Base-by-base conservation (phyloP, 495 filamentous ascomycete species). In the Penicillium longicatenatum region DNA sequence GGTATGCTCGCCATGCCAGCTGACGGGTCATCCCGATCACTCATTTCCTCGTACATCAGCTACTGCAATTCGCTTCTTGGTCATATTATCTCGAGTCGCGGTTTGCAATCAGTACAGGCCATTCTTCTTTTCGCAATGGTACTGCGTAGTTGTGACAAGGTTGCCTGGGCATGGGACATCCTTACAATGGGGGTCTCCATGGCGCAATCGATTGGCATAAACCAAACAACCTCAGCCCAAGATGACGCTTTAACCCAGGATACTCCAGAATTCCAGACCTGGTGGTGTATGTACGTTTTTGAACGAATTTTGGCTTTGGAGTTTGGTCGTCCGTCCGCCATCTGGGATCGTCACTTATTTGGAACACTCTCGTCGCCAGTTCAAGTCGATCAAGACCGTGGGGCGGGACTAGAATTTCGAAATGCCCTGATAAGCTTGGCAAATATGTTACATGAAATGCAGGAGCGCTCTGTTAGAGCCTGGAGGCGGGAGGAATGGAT, bases 61-160 rank as follows among this genome's bases (percentile, higher is more conserved):
- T 52, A 60, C n/a, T 60, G 58, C 52, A 60, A 60, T 29, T 55
- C 58, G 17, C 39, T 60, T 7, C 52, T 60, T 7, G 58, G 58
- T 2, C 46, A 60, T 42, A 43, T 60, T 5, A 52, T 60, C 20
- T 30, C 47, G 7, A n/a, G 14, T 4, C 58, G 58, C 20, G 10
- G 14, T 11, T 9, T 55, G 11, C 19, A 39, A 46, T 50, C 58
- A 17, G 58, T 60, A 4, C 58, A 60, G 16, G 52, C 46, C 5
- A 37, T 60, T 2, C 20, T 60, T 9, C 46, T 60, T 11, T 60
- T 60, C 19, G 21, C 58, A 2, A 55, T 60, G 7, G 45, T 60
- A 3, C 52, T 60, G 21, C 51, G 58, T 24, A 44, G 58, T 26
- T 60, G 58, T 11, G 58, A 60, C 20, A 60, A 45, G 20, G 31